Conservation (phyloP, 805 yeast species). For the Yamadazyma nakazawae region DNA sequence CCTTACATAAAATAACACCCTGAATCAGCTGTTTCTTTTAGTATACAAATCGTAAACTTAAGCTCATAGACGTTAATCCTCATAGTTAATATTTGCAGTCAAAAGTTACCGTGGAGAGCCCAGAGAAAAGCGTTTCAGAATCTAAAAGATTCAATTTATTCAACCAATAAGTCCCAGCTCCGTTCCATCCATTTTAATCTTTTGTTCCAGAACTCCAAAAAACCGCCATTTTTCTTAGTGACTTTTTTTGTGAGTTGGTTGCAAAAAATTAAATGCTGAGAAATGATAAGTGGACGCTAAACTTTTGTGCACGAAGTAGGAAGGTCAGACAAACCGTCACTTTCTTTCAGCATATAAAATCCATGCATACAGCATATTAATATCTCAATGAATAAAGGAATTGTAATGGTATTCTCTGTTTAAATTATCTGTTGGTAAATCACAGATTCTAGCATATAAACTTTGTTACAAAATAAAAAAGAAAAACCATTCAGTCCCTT, state of each 20-base stretch:
- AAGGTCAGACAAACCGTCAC: no score
- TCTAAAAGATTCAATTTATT: background rate
- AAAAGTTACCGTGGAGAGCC: no score
- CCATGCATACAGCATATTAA: no score
- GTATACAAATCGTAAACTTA: background rate
- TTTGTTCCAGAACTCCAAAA: no score
- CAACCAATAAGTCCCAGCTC: background rate
- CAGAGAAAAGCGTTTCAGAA: background rate
- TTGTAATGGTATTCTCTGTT: no score
- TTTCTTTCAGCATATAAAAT: background rate
- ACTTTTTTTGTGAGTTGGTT: background rate
- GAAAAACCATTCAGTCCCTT: no score
- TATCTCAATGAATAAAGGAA: no score
- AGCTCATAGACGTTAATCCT: background rate
- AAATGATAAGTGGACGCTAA: background rate
- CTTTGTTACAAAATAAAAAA: no score
- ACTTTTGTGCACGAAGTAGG: background rate
- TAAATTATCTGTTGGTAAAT: no score
- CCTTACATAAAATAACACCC: background rate
- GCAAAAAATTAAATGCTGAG: background rate
- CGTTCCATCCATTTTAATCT: no score
- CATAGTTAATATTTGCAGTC: background rate
- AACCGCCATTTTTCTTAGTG: background rate
- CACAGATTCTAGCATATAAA: no score
- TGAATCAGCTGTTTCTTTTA: background rate